Base-by-base conservation (phyloP, 495 filamentous ascomycete genomes). In the Penicillium desertorum region DNA sequence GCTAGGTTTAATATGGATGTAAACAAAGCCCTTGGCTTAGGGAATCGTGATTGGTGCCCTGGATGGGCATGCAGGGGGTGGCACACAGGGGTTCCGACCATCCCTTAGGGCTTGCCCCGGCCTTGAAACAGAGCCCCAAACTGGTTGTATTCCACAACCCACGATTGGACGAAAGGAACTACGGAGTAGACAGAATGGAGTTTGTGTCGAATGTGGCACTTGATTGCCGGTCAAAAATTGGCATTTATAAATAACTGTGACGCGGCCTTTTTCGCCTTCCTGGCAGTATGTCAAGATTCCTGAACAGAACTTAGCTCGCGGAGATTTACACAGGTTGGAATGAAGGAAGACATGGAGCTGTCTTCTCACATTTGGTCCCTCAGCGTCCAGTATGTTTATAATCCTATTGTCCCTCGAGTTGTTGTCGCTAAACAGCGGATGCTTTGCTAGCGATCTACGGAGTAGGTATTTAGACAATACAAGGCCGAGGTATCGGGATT, bases 201-300 rank as follows among this genome's bases (percentile, higher is more conserved):
- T 5, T 39, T 3, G 6, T 17, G n/a, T 8, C 3, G 4, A 19
- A 16, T 1, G 4, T 30, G 44, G 10, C 1, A 39, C 44, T 12
- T 36, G 8, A 10, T 37, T 17, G 23, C 44, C 10, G 39, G 27
- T 19, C n/a, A 27, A 34, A 27, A 34, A 11, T 37, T 16, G 32
- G 16, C 0, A 17, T 39, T 9, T 8, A 46, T 32, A 7, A 51
- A 59, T 42, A 27, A 25, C 48, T 43, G n/a, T 27, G 54, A 57
- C 45, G 45, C 54, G 54, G 36, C 25, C 27, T 19, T 49, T 27
- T 52, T 45, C 16, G 8, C 6, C 5, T 14, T 4, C 25, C 23
- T 47, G 56, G 46, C 29, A 58, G 57, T 44, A 52, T 37, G 39
- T 36, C 46, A 37, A 34, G 45, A 63, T 66, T 63, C 61, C 25